Percentiles rank a stretch among this genome's conserved stretches.
These are phyloP conservation scores for Aspergillus bombycis DNA, from an alignment of 2,329 filamentous ascomycete species.

Conservation along the genomic window DNA sequence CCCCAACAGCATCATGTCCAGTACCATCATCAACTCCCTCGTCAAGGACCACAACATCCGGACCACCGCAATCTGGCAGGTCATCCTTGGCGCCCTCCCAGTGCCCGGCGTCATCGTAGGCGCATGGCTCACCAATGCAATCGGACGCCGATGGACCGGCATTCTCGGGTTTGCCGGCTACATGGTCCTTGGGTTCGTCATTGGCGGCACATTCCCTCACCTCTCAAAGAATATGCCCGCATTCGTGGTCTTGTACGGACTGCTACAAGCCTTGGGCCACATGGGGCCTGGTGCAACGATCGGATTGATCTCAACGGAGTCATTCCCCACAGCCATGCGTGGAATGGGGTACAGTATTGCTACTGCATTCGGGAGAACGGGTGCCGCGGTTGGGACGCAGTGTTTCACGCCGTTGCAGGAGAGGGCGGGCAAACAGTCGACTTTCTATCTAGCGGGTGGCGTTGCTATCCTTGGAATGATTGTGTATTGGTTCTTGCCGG, in stretches of 20 bases:
- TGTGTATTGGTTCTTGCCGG: conserved; percentile 36
- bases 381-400: conserved; percentile 39
- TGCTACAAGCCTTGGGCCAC: conserved; percentile 37
- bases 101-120: conserved; percentile 39
- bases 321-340: conserved; percentile 38
- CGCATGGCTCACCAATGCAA: conserved; percentile 36
- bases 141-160: conserved; percentile 35
- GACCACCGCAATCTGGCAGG: conserved; percentile 40
- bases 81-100: conserved; percentile 37
- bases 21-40: conserved; percentile 37
- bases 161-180: conserved; percentile 36
- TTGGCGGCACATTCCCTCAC: conserved; percentile 32
- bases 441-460: conserved; percentile 36
- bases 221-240: conserved; percentile 33
- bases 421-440: conserved; percentile 31
- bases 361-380: conserved; percentile 38
- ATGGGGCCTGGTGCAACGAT: conserved; percentile 41
- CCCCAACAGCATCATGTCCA: conserved; percentile 41
- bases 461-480: conserved; percentile 33
- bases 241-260: conserved; percentile 40
- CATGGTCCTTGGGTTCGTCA: conserved; percentile 34
- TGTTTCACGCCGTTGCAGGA: conserved; percentile 38
- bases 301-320: conserved; percentile 36
- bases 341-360: conserved; percentile 38
- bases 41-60: conserved; percentile 37